Conservation (phyloP, 2,329 filamentous ascomycete species). For the Pseudogymnoascus sp. region DNA sequence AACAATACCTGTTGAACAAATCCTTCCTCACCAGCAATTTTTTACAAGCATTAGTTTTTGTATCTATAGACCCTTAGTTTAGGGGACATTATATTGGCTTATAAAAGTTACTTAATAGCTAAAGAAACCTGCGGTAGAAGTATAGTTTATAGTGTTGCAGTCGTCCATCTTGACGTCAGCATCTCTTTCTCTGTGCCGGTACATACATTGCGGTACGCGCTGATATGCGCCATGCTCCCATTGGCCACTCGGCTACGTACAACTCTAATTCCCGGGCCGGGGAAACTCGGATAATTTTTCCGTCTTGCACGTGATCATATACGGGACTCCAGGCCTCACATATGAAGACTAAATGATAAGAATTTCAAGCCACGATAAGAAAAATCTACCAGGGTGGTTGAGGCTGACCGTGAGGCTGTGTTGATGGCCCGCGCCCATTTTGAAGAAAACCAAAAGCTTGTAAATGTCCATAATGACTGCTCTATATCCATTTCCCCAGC, state of each 20-base stretch:
- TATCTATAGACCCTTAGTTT: not conserved
- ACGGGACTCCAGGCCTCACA: not conserved
- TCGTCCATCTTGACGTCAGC: slow-evolving; percentile 3
- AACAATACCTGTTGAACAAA: not conserved
- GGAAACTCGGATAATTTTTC: slow-evolving; percentile 7
- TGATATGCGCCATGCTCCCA: not conserved
- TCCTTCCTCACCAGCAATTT: not conserved
- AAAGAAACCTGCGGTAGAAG: no score
- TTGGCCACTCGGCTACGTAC: slow-evolving; percentile 5
- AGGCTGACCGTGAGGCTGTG: slow-evolving; percentile 1
- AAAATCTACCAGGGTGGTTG: slow-evolving; percentile 7
- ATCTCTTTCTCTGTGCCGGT: not conserved
- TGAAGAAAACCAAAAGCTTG: not conserved
- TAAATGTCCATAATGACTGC: not conserved
- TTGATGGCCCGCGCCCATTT: not conserved
- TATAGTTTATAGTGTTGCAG: not conserved
- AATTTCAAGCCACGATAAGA: not conserved
- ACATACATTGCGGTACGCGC: not conserved
- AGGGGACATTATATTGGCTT: not conserved
- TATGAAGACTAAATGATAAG: not conserved
- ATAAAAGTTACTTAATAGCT: not conserved
- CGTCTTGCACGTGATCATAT: not conserved
- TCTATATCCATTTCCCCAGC: not conserved
- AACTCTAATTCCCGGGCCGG: not conserved
- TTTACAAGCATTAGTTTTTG: slow-evolving; percentile 1